Percentiles rank a stretch among this genome's conserved stretches.
Evolutionary conservation across 306 rosid species (phyloP).

Genomic region (Crotalaria pallida): DNA sequence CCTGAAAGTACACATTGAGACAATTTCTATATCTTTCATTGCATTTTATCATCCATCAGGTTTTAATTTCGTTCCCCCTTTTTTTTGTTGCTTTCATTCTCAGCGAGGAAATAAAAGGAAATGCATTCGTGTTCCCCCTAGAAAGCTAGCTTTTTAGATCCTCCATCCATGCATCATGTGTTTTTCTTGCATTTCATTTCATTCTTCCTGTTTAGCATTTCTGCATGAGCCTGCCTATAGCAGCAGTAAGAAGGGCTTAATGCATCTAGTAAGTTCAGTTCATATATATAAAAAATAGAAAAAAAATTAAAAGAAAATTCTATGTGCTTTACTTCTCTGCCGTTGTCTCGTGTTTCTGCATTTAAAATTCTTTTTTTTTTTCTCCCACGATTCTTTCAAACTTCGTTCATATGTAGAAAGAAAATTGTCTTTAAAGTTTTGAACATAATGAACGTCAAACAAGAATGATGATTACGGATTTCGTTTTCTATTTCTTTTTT

Average conservation of each 20-base stretch:
- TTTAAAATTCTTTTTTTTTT: neutral
- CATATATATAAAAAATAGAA: neutral
- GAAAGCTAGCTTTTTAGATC: slow-evolving; percentile 4
- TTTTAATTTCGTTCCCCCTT: slow-evolving; percentile 33
- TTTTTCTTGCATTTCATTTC: slow-evolving; percentile 17
- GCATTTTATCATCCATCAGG: slow-evolving; percentile 43
- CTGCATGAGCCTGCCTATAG: slow-evolving; percentile 20
- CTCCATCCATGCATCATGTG: slow-evolving; percentile 20
- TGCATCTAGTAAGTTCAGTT: neutral
- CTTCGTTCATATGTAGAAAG: neutral
- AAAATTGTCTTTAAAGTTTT: neutral
- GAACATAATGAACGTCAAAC: neutral
- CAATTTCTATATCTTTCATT: slow-evolving; percentile 75
- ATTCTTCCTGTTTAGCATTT: slow-evolving; percentile 8
- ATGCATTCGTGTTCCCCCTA: slow-evolving; percentile 34
- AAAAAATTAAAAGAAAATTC: neutral
- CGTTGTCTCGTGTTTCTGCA: neutral
- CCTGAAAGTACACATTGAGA: slow-evolving; percentile 99
- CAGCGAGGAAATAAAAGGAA: slow-evolving; percentile 46
- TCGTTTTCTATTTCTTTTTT: neutral
- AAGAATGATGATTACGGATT: neutral
- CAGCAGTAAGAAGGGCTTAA: neutral
- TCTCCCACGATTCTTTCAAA: neutral
- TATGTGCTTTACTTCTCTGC: neutral
- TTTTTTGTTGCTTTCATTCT: slow-evolving; percentile 35